A percentile compares a stretch with the other conserved stretches of the same genome.
Evolutionary conservation across 495 filamentous ascomycete species (phyloP).

Genomic region (Aspergillus saccharolyticus): DNA sequence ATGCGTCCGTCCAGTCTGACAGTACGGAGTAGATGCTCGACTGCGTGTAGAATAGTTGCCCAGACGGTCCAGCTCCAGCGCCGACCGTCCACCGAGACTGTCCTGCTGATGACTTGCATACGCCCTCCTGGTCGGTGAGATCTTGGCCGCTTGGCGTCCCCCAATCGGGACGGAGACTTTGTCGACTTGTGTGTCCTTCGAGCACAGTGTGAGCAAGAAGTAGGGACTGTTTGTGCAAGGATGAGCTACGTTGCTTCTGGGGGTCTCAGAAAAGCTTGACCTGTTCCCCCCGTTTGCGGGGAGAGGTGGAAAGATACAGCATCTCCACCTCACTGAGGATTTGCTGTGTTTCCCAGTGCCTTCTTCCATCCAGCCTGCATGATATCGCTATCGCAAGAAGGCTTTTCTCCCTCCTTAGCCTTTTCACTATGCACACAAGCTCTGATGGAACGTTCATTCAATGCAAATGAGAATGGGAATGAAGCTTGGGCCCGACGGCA

Average conservation of each 20-base stretch:
- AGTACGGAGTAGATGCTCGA: neutral
- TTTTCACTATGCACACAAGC: neutral
- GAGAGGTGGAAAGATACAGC: neutral
- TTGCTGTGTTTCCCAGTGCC: neutral
- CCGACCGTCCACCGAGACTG: neutral
- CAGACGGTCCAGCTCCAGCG: neutral
- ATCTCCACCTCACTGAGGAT: neutral
- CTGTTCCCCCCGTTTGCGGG: neutral
- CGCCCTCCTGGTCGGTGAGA: conserved; percentile 12
- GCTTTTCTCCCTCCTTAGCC: too few species aligned
- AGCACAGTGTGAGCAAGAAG: neutral
- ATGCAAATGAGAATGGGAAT: neutral
- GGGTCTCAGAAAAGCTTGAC: neutral
- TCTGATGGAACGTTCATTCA: neutral
- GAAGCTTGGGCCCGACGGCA: neutral
- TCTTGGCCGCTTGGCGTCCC: conserved; percentile 11
- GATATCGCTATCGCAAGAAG: neutral
- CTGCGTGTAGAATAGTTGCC: neutral
- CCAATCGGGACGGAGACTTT: neutral
- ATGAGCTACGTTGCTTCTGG: neutral
- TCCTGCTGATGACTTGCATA: conserved; percentile 19
- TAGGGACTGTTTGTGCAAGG: neutral
- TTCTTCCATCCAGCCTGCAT: neutral
- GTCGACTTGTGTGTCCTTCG: neutral
- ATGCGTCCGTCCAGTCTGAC: neutral